Evolutionary conservation across 2,329 filamentous ascomycete species (phyloP).

Genomic region (Fusarium goolgardi): DNA sequence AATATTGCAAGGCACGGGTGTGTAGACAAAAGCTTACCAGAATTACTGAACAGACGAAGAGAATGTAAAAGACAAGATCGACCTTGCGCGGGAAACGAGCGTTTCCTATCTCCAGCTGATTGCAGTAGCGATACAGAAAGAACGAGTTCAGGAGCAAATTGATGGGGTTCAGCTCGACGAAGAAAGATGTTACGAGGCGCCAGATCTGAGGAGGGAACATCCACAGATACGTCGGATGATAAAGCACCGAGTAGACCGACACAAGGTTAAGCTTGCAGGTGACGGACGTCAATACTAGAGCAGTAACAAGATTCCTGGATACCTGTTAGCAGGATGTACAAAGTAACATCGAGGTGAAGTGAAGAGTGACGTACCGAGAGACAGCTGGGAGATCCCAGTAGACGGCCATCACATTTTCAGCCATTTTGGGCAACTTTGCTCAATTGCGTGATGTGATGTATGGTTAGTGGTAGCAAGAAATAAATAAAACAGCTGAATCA

Average conservation of each 20-base stretch:
- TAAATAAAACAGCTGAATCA: conserved; percentile 31
- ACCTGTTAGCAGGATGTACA: conserved; percentile 36
- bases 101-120: conserved; percentile 77
- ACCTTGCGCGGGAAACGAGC: conserved; percentile 79
- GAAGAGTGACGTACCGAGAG: conserved; percentile 53
- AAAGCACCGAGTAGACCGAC: conserved; percentile 61
- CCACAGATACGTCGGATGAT: conserved; percentile 63
- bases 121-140: conserved; percentile 80
- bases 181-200: conserved; percentile 57
- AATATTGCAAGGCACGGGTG: conserved; percentile 38
- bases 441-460: conserved; percentile 27
- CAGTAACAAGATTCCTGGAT: conserved; percentile 73
- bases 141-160: conserved; percentile 79
- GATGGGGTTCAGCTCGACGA: conserved; percentile 55
- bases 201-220: conserved; percentile 60
- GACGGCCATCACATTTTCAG: conserved; percentile 48
- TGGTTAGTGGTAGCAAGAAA: conserved; percentile 19
- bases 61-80: conserved; percentile 82
- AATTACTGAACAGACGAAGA: conserved; percentile 77
- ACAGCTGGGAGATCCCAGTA: conserved; percentile 57
- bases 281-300: conserved; percentile 70
- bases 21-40: conserved; percentile 72
- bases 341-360: background rate
- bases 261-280: conserved; percentile 68
- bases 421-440: conserved; percentile 52